Evolutionary conservation across 192 early-diverging fungal genomes (phyloP).

Genomic region (Tieghemiomyces parasiticus): DNA sequence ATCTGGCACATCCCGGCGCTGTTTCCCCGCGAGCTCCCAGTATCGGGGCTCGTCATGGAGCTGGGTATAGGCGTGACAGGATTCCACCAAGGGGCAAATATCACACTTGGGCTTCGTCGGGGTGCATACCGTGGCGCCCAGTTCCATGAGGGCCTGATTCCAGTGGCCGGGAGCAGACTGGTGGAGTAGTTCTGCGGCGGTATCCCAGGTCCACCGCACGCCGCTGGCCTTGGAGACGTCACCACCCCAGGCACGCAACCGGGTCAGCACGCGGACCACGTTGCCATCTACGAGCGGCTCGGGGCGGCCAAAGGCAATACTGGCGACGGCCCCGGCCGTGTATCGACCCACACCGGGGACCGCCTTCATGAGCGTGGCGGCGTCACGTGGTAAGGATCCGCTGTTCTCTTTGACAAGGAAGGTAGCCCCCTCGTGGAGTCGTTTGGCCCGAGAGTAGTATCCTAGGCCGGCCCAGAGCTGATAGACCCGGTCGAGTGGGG

Average conservation of each 20-base stretch:
- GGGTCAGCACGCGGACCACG: constrained; percentile 51
- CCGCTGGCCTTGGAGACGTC: constrained; percentile 42
- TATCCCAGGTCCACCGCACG: constrained; percentile 33
- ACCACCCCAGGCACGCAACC: constrained; percentile 41
- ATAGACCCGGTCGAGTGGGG: constrained; percentile 43
- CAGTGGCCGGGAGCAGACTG: constrained; percentile 47
- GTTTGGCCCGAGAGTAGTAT: constrained; percentile 55
- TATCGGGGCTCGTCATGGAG: constrained; percentile 6
- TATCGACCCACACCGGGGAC: constrained; percentile 55
- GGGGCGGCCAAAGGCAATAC: constrained; percentile 46
- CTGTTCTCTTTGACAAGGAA: constrained; percentile 33
- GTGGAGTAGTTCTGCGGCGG: constrained; percentile 39
- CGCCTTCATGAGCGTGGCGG: constrained; percentile 33
- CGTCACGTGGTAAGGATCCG: constrained; percentile 38
- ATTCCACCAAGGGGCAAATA: constrained; percentile 37
- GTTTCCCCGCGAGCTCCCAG: constrained; percentile 3
- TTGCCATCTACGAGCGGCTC: constrained; percentile 63
- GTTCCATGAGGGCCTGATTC: constrained; percentile 71
- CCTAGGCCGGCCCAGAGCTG: constrained; percentile 60
- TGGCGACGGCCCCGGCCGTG: constrained; percentile 55
- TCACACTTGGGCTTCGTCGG: constrained; percentile 46
- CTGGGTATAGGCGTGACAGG: constrained; percentile 32
- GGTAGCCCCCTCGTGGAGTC: constrained; percentile 49
- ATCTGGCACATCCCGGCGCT: background rate
- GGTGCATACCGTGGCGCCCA: constrained; percentile 58